phyloP scores from a whole-genome alignment of 768 basidiomycete species.

The Lepiota subincarnata region DNA sequence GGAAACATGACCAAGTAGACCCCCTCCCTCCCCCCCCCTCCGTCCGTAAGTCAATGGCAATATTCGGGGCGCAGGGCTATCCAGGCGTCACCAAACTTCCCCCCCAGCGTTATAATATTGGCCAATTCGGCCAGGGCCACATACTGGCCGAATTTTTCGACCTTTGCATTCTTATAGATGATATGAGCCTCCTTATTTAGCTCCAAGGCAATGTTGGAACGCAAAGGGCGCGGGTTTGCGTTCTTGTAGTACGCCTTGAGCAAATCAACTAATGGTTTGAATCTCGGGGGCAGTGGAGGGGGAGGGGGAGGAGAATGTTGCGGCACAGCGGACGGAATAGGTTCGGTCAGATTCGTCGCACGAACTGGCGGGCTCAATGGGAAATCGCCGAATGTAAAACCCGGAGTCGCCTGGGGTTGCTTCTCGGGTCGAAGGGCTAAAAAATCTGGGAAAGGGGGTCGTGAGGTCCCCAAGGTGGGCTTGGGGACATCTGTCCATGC shows the following conservation, averaged over 20 bases:
- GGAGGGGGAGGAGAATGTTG: background rate
- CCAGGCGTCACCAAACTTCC: conserved; percentile 33
- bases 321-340: background rate
- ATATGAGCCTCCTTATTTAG: conserved; percentile 22
- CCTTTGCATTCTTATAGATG: conserved; percentile 37
- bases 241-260: conserved; percentile 14
- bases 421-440: too few relatives aligned
- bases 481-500: too few relatives aligned
- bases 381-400: too few relatives aligned
- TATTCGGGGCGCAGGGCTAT: conserved; percentile 30
- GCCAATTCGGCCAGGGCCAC: conserved; percentile 30
- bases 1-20: too few relatives aligned
- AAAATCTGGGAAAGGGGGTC: too few relatives aligned
- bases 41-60: conserved; percentile 6
- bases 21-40: too few relatives aligned
- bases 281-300: background rate
- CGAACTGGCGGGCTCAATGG: background rate
- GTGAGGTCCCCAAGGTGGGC: too few relatives aligned
- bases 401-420: too few relatives aligned
- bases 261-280: conserved; percentile 11
- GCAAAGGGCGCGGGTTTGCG: conserved; percentile 29
- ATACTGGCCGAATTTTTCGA: conserved; percentile 39
- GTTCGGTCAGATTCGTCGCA: background rate
- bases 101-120: conserved; percentile 39
- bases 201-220: conserved; percentile 32